Evolutionary conservation across 2,329 filamentous ascomycete genomes (phyloP).

Genomic region (Blumeria hordei): DNA sequence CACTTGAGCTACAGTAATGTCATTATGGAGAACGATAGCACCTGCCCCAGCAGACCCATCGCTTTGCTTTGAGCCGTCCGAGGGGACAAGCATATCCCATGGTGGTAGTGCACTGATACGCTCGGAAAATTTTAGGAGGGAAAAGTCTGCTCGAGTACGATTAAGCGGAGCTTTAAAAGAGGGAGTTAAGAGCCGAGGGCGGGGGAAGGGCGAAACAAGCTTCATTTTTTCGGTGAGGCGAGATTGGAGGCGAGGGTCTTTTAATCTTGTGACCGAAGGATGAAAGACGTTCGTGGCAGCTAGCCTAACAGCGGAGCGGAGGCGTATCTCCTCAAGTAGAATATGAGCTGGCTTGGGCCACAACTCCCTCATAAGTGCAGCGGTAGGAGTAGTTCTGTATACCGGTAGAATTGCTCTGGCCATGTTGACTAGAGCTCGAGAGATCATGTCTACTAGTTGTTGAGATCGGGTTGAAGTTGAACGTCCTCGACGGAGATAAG

Average conservation of each 20-base stretch:
- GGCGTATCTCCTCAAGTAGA: background rate
- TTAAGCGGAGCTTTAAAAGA: background rate
- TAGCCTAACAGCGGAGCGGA: background rate
- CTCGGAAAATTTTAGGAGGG: background rate
- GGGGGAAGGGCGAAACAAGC: background rate
- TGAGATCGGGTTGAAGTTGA: background rate
- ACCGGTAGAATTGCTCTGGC: background rate
- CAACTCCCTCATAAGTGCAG: background rate
- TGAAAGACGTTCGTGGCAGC: background rate
- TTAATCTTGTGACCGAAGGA: background rate
- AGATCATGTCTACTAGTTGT: background rate
- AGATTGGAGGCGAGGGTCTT: background rate
- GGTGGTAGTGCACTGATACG: background rate
- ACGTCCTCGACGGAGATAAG: background rate
- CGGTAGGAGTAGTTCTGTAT: background rate
- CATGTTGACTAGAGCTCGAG: background rate
- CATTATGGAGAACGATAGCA: too few species aligned
- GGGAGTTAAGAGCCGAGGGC: background rate
- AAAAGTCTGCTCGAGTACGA: background rate
- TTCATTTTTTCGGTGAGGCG: background rate
- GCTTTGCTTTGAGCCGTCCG: background rate
- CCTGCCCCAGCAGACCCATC: background rate
- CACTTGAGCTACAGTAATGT: too few species aligned
- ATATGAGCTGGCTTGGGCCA: background rate
- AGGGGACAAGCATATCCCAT: background rate